These are phyloP conservation scores for Penicillium bovifimosum DNA, from an alignment of 495 filamentous ascomycete species.

Conservation along the genomic window DNA sequence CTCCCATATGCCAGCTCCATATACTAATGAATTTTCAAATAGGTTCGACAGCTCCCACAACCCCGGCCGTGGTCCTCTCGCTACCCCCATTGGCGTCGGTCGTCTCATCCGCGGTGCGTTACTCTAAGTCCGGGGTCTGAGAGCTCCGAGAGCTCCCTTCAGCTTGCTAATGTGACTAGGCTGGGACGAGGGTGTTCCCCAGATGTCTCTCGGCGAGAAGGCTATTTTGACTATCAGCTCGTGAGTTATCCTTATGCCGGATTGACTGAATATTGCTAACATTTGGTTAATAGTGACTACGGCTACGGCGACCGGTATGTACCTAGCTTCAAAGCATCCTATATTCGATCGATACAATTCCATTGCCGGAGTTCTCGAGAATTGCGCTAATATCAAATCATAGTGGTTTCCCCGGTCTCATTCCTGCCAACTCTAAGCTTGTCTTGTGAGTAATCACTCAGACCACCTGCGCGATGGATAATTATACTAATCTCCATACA, in stretches of 20 bases:
- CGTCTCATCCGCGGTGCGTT: conserved; percentile 71
- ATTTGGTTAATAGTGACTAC: conserved; percentile 53
- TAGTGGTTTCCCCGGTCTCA: conserved; percentile 52
- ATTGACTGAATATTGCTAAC: conserved; percentile 19
- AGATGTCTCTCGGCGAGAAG: conserved; percentile 77
- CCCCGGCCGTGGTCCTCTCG: conserved; percentile 55
- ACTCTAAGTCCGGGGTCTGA: not conserved
- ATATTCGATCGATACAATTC: no score
- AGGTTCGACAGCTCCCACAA: conserved; percentile 73
- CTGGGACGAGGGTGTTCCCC: conserved; percentile 78
- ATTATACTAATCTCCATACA: conserved; percentile 16
- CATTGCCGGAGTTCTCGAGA: no score
- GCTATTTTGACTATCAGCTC: conserved; percentile 71
- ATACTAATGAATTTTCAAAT: conserved; percentile 1
- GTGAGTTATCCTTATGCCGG: conserved; percentile 42
- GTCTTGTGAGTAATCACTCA: conserved; percentile 43
- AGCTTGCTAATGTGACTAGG: conserved; percentile 41
- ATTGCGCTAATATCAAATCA: not conserved
- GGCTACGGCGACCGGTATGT: conserved; percentile 68
- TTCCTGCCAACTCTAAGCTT: conserved; percentile 43
- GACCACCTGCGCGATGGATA: not conserved
- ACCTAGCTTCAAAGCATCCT: no score
- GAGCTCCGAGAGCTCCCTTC: not conserved
- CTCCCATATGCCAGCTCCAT: not conserved
- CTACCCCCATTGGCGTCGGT: conserved; percentile 64